Conservation (phyloP, 148 eudicot species). For the Rhododendron molle region DNA sequence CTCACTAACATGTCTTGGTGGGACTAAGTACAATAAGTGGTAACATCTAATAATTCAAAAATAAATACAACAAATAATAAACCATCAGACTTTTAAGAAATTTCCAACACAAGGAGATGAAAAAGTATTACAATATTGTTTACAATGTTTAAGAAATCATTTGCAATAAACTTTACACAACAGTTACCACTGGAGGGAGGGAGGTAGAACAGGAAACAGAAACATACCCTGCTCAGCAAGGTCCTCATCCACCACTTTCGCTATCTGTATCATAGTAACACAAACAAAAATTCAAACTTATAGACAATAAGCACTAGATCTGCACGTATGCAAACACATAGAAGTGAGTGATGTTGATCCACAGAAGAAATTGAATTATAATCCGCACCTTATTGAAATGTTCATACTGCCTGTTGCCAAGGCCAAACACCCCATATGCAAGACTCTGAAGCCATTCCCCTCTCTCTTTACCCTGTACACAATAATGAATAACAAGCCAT, state of each 20-base stretch:
- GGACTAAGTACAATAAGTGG: neutral
- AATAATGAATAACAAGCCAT: neutral
- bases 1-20: neutral
- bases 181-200: neutral
- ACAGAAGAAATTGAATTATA: neutral
- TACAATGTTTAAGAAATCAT: neutral
- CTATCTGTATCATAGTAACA: constrained; percentile 50
- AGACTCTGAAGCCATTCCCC: constrained; percentile 78
- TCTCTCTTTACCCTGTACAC: constrained; percentile 52
- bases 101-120: neutral
- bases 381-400: constrained; percentile 86
- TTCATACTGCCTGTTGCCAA: constrained; percentile 92
- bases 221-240: constrained; percentile 69
- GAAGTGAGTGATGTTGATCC: neutral
- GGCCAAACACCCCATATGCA: constrained; percentile 39
- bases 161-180: neutral
- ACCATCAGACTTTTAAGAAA: neutral
- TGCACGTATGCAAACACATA: neutral
- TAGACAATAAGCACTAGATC: neutral
- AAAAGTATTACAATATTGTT: neutral
- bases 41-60: constrained; percentile 15
- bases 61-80: neutral
- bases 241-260: constrained; percentile 61
- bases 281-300: constrained; percentile 5
- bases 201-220: neutral